Conservation (phyloP, 306 rosid genomes). For the Inga leiocalycina region DNA sequence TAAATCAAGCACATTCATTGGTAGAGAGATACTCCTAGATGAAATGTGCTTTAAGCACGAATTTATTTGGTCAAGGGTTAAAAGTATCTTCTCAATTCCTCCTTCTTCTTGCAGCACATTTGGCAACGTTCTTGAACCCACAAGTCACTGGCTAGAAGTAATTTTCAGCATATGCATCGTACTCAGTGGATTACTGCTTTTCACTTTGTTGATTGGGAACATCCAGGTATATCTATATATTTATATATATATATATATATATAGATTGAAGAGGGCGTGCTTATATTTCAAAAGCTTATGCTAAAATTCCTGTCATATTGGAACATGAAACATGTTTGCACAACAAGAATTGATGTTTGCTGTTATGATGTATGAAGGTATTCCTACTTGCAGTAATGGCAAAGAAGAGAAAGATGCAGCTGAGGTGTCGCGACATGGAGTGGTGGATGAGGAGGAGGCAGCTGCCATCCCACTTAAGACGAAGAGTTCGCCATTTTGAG, state of each 20-base stretch:
- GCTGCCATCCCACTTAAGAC: conserved; percentile 74
- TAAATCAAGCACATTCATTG: not conserved
- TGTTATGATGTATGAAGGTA: conserved; percentile 49
- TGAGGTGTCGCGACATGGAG: conserved; percentile 93
- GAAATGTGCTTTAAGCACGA: not conserved
- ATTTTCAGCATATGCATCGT: conserved; percentile 84
- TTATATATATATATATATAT: too few species aligned
- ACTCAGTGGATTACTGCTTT: conserved; percentile 83
- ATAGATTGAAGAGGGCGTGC: not conserved
- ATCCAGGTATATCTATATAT: conserved; percentile 63
- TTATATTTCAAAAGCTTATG: not conserved
- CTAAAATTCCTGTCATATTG: not conserved
- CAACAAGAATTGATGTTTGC: not conserved
- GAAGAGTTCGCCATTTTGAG: conserved; percentile 90
- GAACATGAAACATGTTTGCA: not conserved
- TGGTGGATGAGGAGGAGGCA: conserved; percentile 99
- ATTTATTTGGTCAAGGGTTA: not conserved
- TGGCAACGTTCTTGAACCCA: conserved; percentile 97
- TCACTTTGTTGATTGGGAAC: conserved; percentile 94
- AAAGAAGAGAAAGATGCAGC: conserved; percentile 91
- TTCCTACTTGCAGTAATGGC: conserved; percentile 95
- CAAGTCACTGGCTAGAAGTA: conserved; percentile 97
- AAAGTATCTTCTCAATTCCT: conserved; percentile 4
- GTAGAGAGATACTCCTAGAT: not conserved
- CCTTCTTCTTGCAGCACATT: conserved; percentile 64